These are phyloP conservation scores for Boletellus ananas DNA, from an alignment of 768 basidiomycete genomes.

Conservation along the genomic window DNA sequence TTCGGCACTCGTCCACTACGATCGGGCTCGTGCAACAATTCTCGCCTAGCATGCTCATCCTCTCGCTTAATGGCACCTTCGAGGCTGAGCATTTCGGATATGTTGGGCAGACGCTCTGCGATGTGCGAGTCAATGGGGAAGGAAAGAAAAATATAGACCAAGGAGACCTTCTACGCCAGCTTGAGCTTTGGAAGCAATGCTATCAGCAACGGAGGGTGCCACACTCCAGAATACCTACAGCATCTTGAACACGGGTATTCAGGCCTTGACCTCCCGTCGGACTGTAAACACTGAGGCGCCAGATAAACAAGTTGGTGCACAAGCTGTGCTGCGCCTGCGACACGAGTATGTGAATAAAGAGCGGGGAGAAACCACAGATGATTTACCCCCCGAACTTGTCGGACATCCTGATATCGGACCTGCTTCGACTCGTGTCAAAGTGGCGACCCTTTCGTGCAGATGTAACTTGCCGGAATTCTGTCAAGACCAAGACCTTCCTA, in stretches of 20 bases:
- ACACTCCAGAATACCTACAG: conserved; percentile 24
- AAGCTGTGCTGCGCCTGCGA: conserved; percentile 49
- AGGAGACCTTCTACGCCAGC: conserved; percentile 43
- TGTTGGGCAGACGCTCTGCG: conserved; percentile 43
- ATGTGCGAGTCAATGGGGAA: conserved; percentile 40
- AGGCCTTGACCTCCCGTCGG: conserved; percentile 32
- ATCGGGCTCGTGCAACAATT: conserved; percentile 53
- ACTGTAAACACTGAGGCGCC: conserved; percentile 18
- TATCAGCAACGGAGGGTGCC: neutral
- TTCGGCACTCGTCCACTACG: conserved; percentile 34
- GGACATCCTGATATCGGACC: conserved; percentile 49
- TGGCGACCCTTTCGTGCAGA: conserved; percentile 1
- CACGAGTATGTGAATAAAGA: conserved; percentile 33
- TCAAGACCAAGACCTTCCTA: conserved; percentile 24
- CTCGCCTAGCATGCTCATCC: conserved; percentile 41
- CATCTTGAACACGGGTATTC: conserved; percentile 36
- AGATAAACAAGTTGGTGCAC: neutral
- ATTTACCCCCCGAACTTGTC: conserved; percentile 30
- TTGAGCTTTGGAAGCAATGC: conserved; percentile 31
- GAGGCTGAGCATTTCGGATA: conserved; percentile 41
- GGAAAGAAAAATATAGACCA: conserved; percentile 35
- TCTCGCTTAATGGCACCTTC: neutral
- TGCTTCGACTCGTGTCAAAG: conserved; percentile 12
- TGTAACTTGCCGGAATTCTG: conserved; percentile 26
- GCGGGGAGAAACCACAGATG: conserved; percentile 17